Evolutionary conservation across 768 basidiomycete species (phyloP), one percentile per base, ranked within the genome.

Genomic region (Tylopilus subfusipes): DNA sequence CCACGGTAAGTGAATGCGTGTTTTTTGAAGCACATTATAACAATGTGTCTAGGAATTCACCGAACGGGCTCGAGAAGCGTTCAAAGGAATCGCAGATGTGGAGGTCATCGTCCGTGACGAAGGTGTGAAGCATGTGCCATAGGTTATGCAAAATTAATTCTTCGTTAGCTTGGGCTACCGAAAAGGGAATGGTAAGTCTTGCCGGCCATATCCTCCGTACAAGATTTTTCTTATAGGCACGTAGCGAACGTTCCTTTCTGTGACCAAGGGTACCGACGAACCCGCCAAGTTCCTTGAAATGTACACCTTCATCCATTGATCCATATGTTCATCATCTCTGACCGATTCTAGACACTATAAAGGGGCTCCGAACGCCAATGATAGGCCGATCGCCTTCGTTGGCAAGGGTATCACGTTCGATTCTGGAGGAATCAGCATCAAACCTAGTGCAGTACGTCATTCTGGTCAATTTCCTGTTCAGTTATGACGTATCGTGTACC

Each of bases 361-460:
- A 30, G 90, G 90, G n/a, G 85, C 82, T 2, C 66, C 79, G 3
- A 71, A 77, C 52, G 74, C 77, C 57, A 71, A 78, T 47, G 83
- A 75, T 0, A 76, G 76, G 50, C 90, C 90, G 4, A 75, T 90
- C 14, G 86, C 83, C 3, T 77, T 91, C 55, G 89, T 94, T 33
- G 92, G 92, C 31, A 93, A 94, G 68, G 92, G 92, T 56, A 85
- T 94, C 66, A 93, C 91, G 16, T 95, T 94, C 59, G 91, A 95
- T 69, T 83, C 84, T 3, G 91, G 91, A 76, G 90, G 90, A 60
- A 93, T 93, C 69, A 88, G 86, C 55, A 72, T 95, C 69, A 94
- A 94, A 72, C 83, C 88, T n/a, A 66, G 78, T 31, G 77, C 78
- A 31, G 89, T 85, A 56, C 62, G 82, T 76, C 8, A 6, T 40